phyloP scores from a whole-genome alignment of 345 rosid genomes.

The Eucalyptus victrix region DNA sequence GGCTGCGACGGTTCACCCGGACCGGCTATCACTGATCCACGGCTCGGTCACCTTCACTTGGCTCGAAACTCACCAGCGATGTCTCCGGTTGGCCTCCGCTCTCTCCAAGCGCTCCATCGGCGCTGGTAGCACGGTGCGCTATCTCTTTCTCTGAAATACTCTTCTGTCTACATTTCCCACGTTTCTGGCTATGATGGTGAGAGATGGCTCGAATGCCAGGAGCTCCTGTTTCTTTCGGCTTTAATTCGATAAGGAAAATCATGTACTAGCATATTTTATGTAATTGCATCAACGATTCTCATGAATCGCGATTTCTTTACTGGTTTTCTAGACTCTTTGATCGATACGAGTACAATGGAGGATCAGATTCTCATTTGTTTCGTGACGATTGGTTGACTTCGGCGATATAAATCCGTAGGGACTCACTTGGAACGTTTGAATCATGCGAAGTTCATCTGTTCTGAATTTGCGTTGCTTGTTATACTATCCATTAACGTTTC shows the following conservation, averaged over 20 bases:
- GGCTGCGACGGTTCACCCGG: constrained; percentile 76
- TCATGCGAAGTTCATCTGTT: background rate
- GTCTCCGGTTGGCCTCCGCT: constrained; percentile 87
- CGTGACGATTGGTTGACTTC: background rate
- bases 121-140: constrained; percentile 58
- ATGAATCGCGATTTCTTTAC: background rate
- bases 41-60: constrained; percentile 63
- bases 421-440: background rate
- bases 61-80: constrained; percentile 67
- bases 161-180: background rate
- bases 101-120: constrained; percentile 55
- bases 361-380: background rate
- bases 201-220: background rate
- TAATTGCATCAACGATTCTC: background rate
- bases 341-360: background rate
- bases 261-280: background rate
- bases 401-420: background rate
- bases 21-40: constrained; percentile 50
- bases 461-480: background rate
- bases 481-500: background rate
- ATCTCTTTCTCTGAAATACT: background rate
- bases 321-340: background rate
- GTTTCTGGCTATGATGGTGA: background rate
- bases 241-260: background rate
- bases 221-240: background rate